Evolutionary conservation across 352 stramenopile genomes (phyloP).

Genomic region (Phytophthora chlamydospora): DNA sequence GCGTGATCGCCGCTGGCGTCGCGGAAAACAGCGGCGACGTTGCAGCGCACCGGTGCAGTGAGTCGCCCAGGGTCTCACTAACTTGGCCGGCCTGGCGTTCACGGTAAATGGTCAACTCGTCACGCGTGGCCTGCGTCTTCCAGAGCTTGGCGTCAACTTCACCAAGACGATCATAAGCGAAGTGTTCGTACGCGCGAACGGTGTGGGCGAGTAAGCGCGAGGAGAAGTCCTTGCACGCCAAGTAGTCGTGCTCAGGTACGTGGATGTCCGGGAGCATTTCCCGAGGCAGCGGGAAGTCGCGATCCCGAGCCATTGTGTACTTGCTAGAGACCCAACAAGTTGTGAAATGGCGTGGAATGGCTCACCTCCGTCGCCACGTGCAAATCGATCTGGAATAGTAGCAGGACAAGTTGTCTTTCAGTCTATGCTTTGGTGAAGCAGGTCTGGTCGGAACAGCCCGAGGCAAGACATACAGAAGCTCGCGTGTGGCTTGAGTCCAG

Average conservation of each 20-base stretch:
- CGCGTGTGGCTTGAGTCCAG: slow-evolving; percentile 12
- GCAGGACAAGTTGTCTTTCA: slow-evolving; percentile 17
- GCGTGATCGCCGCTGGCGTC: slow-evolving; percentile 38
- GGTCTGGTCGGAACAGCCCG: slow-evolving; percentile 25
- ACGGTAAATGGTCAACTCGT: slow-evolving; percentile 42
- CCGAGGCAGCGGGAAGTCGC: slow-evolving; percentile 48
- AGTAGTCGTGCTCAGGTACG: slow-evolving; percentile 34
- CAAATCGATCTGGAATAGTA: slow-evolving; percentile 20
- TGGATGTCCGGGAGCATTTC: slow-evolving; percentile 41
- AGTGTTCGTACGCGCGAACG: slow-evolving; percentile 44
- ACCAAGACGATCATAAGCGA: slow-evolving; percentile 31
- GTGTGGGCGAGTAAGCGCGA: slow-evolving; percentile 46
- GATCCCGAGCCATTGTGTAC: slow-evolving; percentile 38
- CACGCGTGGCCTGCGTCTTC: slow-evolving; percentile 42
- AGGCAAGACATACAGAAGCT: slow-evolving; percentile 13
- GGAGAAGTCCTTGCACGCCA: slow-evolving; percentile 43
- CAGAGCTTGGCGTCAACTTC: slow-evolving; percentile 42
- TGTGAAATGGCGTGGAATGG: slow-evolving; percentile 16
- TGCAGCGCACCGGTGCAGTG: slow-evolving; percentile 27
- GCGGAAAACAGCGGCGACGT: slow-evolving; percentile 39
- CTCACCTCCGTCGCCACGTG: slow-evolving; percentile 1
- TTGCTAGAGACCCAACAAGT: slow-evolving; percentile 27
- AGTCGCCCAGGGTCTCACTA: slow-evolving; percentile 25
- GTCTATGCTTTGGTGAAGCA: too few relatives aligned
- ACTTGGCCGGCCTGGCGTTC: slow-evolving; percentile 32